Base-by-base conservation (phyloP, 2,329 filamentous ascomycete genomes). In the Arthrobotrys megalospora region DNA sequence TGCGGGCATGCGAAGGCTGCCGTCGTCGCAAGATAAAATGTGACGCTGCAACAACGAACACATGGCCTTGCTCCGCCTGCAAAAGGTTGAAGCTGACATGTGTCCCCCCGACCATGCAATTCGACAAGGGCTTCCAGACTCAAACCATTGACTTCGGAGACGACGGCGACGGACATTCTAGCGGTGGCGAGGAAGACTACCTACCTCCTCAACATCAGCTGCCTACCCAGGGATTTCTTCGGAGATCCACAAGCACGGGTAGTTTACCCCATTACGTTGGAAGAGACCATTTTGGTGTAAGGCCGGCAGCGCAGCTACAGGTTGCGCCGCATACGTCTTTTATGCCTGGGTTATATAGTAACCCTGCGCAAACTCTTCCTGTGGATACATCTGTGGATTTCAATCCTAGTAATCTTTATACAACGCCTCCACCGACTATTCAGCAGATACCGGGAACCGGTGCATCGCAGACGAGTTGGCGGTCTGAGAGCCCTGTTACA, bases 11-110 rank as follows among this genome's bases (percentile, higher is more conserved):
- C 85, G 95, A 97, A 86, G 95, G 95, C 78, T 98, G 95, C 83
- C 90, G 95, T 79, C 91, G 94, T 85, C 90, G 95, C 83, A 99
- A 99, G 85, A 99, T 99, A 84, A 97, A 97, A 85, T 99, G 95
- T 86, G 96, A 98, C 86, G 94, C 95, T 65, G 95, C 95, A 19
- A 97, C 95, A 12, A 97, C 94, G 47, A 97, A 98, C 84, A 94
- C 93, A 43, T 98, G 96, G 95, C 96, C 96, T 32, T 98, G 95
- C 85, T 96, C 94, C 47, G 93, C 96, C 41, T 99, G 95, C 84
- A 92, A 94, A 79, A 90, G 95, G 60, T 87, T 98, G 80, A 98
- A 97, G 86, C 89, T 97, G 76, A 93, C 96, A 82, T 98, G 96
- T 84, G 91, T 97, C 28, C 93, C 94, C 53, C 96, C 95, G 3